Evolutionary conservation across 257 asterid species (phyloP).

Genomic region (Penstemon eatonii): DNA sequence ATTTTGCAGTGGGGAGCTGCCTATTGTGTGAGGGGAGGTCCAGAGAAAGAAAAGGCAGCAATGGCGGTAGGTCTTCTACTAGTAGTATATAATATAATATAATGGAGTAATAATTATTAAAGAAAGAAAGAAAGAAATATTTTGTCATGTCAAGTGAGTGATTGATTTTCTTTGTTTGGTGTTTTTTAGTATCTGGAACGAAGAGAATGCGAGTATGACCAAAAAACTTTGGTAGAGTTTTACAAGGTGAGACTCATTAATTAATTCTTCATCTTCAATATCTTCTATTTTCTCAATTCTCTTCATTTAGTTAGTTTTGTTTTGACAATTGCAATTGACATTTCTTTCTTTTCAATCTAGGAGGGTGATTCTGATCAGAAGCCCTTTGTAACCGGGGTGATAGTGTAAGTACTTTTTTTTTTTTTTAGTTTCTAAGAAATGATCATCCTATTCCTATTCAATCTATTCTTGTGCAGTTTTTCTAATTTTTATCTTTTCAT

Average conservation of each 20-base stretch:
- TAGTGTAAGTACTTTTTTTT: slow-evolving; percentile 43
- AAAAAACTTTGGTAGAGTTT: slow-evolving; percentile 67
- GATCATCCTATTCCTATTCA: not conserved
- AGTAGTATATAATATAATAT: not conserved
- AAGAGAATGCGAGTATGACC: slow-evolving; percentile 94
- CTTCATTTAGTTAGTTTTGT: not conserved
- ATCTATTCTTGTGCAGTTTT: not conserved
- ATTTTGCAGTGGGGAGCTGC: slow-evolving; percentile 92
- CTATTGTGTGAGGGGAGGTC: slow-evolving; percentile 80
- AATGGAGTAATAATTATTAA: too few species aligned
- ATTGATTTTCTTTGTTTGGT: not conserved
- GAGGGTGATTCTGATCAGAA: slow-evolving; percentile 39
- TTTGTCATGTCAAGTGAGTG: not conserved
- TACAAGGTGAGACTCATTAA: slow-evolving; percentile 45
- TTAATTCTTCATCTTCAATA: not conserved
- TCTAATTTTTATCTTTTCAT: not conserved
- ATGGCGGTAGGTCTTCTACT: slow-evolving; percentile 56
- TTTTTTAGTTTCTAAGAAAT: not conserved
- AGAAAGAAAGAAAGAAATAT: not conserved
- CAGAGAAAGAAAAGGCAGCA: slow-evolving; percentile 72
- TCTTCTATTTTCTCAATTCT: too few species aligned
- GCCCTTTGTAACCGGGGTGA: slow-evolving; percentile 47
- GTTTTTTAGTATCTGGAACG: slow-evolving; percentile 65
- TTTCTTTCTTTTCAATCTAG: slow-evolving; percentile 26
- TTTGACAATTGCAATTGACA: not conserved